phyloP scores from a whole-genome alignment of 2,329 filamentous ascomycete species.

The Microcera coccophila region DNA sequence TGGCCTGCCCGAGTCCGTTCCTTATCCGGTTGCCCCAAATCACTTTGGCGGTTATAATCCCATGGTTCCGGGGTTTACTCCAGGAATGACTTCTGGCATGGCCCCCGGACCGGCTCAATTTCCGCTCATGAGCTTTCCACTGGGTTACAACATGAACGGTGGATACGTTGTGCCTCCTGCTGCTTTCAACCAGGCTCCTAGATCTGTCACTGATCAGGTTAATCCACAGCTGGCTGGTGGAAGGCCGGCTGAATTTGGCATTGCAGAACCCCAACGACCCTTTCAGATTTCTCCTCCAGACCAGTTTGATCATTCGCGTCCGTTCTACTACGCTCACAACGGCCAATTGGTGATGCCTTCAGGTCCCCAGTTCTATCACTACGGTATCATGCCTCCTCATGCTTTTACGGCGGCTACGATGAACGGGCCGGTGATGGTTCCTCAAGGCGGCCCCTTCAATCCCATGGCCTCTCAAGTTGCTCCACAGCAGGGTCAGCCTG shows the following conservation, averaged over 20 bases:
- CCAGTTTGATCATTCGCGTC: conserved; percentile 44
- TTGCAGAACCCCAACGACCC: conserved; percentile 30
- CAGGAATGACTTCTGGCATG: conserved; percentile 29
- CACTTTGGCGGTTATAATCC: conserved; percentile 29
- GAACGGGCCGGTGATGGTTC: conserved; percentile 21
- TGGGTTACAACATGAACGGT: conserved; percentile 35
- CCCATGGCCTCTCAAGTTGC: conserved; percentile 22
- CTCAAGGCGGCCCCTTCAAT: conserved; percentile 12
- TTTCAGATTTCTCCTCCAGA: conserved; percentile 39
- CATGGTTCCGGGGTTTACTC: conserved; percentile 19
- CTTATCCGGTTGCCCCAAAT: conserved; percentile 23
- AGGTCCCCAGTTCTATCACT: conserved; percentile 22
- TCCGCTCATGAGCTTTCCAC: conserved; percentile 39
- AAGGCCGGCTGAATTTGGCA: conserved; percentile 30
- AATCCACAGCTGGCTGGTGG: conserved; percentile 20
- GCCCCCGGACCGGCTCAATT: conserved; percentile 19
- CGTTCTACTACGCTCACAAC: conserved; percentile 44
- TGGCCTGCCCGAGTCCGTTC: conserved; percentile 17
- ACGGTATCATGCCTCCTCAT: conserved; percentile 28
- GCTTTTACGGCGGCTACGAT: conserved; percentile 26
- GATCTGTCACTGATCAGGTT: conserved; percentile 17
- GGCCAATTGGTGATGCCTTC: conserved; percentile 42
- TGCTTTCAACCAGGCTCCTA: conserved; percentile 16
- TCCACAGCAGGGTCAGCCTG: conserved; percentile 11
- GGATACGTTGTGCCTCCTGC: conserved; percentile 25